Evolutionary conservation across 2,329 filamentous ascomycete species (phyloP).

Genomic region (Sclerotinia spermophila): DNA sequence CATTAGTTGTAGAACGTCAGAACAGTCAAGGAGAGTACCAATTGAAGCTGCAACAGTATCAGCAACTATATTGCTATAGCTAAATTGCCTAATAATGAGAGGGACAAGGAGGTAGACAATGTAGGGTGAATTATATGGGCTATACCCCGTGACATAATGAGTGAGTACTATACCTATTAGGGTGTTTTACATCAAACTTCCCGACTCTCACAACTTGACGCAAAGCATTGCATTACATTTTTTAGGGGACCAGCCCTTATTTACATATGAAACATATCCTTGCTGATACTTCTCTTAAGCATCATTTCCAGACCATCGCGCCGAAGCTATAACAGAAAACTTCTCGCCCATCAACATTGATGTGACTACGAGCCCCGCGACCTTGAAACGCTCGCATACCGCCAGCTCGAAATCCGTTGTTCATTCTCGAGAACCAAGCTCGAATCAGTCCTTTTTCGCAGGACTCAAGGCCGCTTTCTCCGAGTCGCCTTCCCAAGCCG

Average conservation of each 20-base stretch:
- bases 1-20: background rate
- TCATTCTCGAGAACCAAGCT: slow-evolving; percentile 29
- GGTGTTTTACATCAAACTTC: slow-evolving; percentile 13
- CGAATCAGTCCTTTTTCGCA: slow-evolving; percentile 26
- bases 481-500: slow-evolving; percentile 28
- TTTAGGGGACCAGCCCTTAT: background rate
- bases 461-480: slow-evolving; percentile 23
- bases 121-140: slow-evolving; percentile 1
- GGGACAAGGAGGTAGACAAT: background rate
- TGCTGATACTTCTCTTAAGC: slow-evolving; percentile 31
- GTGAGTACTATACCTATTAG: slow-evolving; percentile 13
- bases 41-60: background rate
- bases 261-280: slow-evolving; percentile 20
- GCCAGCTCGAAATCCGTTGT: slow-evolving; percentile 26
- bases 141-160: slow-evolving; percentile 18
- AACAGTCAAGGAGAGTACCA: background rate
- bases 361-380: slow-evolving; percentile 29
- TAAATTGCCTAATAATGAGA: background rate
- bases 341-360: slow-evolving; percentile 33
- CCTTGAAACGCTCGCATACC: slow-evolving; percentile 34
- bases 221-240: slow-evolving; percentile 13
- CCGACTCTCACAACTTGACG: slow-evolving; percentile 6
- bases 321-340: slow-evolving; percentile 30
- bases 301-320: slow-evolving; percentile 30
- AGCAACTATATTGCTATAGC: background rate